phyloP scores from a whole-genome alignment of 129 eudicot genomes.

The Helichrysum umbraculigerum region DNA sequence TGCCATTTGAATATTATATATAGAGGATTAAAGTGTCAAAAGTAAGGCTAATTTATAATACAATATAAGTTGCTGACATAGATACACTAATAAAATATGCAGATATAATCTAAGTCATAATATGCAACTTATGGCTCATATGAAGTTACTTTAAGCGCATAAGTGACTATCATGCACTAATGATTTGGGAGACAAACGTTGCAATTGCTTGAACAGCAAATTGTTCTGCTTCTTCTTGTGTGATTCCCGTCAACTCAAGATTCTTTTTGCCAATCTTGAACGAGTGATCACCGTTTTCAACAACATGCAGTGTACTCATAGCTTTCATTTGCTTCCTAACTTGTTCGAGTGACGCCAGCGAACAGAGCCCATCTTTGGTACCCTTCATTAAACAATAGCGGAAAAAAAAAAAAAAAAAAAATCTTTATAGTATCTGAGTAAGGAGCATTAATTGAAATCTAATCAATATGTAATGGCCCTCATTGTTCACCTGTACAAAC shows the following conservation, averaged over 20 bases:
- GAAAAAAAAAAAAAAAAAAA: not conserved
- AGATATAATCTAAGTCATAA: not conserved
- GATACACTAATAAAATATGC: not conserved
- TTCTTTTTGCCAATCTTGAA: conserved; percentile 79
- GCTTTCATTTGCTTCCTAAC: conserved; percentile 66
- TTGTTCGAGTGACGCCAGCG: conserved; percentile 53
- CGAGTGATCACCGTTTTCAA: conserved; percentile 92
- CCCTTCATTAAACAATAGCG: conserved; percentile 47
- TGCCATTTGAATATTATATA: too few species aligned
- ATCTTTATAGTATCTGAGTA: not conserved
- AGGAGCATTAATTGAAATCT: not conserved
- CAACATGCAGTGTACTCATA: conserved; percentile 49
- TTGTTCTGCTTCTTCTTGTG: conserved; percentile 68
- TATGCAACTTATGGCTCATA: not conserved
- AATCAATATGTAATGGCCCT: not conserved
- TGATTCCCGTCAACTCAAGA: conserved; percentile 49
- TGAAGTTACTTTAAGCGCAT: conserved; percentile 16
- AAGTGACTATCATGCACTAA: conserved; percentile 26
- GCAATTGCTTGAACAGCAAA: conserved; percentile 67
- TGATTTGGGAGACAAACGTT: conserved; percentile 47
- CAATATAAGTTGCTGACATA: not conserved
- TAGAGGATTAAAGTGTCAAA: too few species aligned
- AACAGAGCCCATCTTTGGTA: conserved; percentile 77
- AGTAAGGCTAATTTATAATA: too few species aligned
- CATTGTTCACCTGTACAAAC: conserved; percentile 76